Conservation (phyloP, 2,329 filamentous ascomycete genomes). For the Phialophora expanda region DNA sequence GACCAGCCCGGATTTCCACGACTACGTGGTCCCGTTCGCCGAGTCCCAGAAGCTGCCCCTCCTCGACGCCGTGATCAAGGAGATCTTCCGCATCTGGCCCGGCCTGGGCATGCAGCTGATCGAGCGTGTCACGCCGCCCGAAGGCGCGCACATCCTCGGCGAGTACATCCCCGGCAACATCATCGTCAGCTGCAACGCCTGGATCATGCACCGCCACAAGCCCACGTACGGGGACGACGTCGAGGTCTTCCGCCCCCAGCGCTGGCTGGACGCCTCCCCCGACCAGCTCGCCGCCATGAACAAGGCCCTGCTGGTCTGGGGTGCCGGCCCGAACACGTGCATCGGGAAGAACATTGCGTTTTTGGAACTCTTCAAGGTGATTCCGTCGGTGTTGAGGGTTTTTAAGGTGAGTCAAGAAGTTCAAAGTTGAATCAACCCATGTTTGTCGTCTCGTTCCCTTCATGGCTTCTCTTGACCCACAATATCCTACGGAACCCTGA, state of each 20-base stretch:
- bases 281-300: slow-evolving; percentile 57
- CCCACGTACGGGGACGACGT: slow-evolving; percentile 43
- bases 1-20: slow-evolving; percentile 12
- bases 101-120: slow-evolving; percentile 43
- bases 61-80: slow-evolving; percentile 45
- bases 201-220: slow-evolving; percentile 41
- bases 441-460: neutral
- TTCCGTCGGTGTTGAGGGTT: slow-evolving; percentile 33
- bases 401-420: slow-evolving; percentile 24
- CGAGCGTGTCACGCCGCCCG: slow-evolving; percentile 44
- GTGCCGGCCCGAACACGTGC: slow-evolving; percentile 56
- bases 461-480: neutral
- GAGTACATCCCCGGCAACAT: slow-evolving; percentile 40
- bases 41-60: slow-evolving; percentile 43
- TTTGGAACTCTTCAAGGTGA: slow-evolving; percentile 39
- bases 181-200: slow-evolving; percentile 44
- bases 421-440: no score
- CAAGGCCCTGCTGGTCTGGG: slow-evolving; percentile 50
- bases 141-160: slow-evolving; percentile 42
- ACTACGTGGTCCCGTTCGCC: slow-evolving; percentile 36
- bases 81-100: slow-evolving; percentile 47
- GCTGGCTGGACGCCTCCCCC: slow-evolving; percentile 64
- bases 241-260: slow-evolving; percentile 60
- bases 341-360: slow-evolving; percentile 39
- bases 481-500: neutral